Evolutionary conservation across 2,329 filamentous ascomycete species (phyloP), one percentile per base, ranked within the genome.

Genomic region (Didymella arachidicola): DNA sequence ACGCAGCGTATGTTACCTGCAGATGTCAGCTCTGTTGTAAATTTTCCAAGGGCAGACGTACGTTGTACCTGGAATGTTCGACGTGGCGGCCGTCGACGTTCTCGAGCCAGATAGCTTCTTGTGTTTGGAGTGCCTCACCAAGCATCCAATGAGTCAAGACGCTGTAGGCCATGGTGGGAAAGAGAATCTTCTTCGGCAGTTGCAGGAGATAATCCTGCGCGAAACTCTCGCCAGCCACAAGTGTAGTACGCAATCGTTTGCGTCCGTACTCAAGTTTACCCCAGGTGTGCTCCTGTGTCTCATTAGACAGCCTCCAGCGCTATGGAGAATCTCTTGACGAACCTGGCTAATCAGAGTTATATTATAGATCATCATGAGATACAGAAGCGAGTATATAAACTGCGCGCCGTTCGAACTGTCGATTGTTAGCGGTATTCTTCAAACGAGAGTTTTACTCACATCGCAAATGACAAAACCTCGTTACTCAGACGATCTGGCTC

Each of bases 301-400:
- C 19, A 4, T 48, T 32, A 57, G 18, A 16, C 25, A 41, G 2
- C 11, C 8, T 30, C 29, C 4, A 22, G 11, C 12, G 3, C 12
- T 25, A 4, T 2, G 16, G n/a, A 12, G 25, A n/a, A 4, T 19
- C 12, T 7, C 7, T n/a, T 47, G 12, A 30, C 46, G 32, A 54
- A 60, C 53, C 61, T 69, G 64, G 36, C 62, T 42, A 30, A 72
- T 57, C 16, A 73, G 61, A 1, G 69, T 72, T 46, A 73, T 62
- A 51, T 74, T 72, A 48, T 74, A 74, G 19, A 74, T 68, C 36
- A 75, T 46, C 57, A 74, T 68, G 4, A 73, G 59, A 52, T 74
- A 74, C 2, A 74, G 61, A 4, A 74, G 59, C 2, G 68, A 72
- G 53, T 72, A 74, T 18, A 74, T 65, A 39, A 72, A 69, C 45